Evolutionary conservation across 176 grass and related monocot genomes (phyloP), one percentile per base, ranked within the genome.

Genomic region (Rhynchospora breviuscula): DNA sequence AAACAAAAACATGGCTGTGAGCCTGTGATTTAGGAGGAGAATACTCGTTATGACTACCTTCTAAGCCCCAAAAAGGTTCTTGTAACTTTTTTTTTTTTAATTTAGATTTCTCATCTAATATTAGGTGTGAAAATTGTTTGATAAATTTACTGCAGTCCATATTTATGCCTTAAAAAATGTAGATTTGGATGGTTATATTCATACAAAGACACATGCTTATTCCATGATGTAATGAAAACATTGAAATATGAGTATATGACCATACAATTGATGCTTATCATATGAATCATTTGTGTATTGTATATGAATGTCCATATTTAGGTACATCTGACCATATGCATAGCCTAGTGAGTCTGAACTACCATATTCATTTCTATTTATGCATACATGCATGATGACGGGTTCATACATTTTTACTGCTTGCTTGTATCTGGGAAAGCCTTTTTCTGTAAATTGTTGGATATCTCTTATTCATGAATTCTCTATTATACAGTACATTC

Each of bases 61-160:
- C 91, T 93, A 48, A 97, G 93, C 40, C 91, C 91, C 53, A 97
- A 97, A 82, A 97, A 97, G 94, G 94, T 97, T 90, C 23, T 40
- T 58, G 11, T 59, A 80, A 40, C 12, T 77, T 75, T 0, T 40
- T 45, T 60, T 70, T n/a, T n/a, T n/a, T n/a, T n/a, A n/a, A n/a
- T n/a, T n/a, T n/a, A 23, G 6, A 0, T 76, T 12, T 73, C 53
- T 53, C 1, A n/a, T 69, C 33, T 44, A 7, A 53, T 6, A 53
- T 54, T 52, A 54, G 21, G 10, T n/a, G 19, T 25, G 4, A 53
- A 52, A 76, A 54, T 76, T 4, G 47, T 51, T 26, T 53, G 11
- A 52, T 75, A 52, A 22, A 76, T 29, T 47, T 8, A 26, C 10
- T 14, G 5, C 5, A 52, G 5, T 14, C 22, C 72, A 53, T 14